Evolutionary conservation across 352 stramenopile species (phyloP).

Genomic region (Phytophthora pisi): DNA sequence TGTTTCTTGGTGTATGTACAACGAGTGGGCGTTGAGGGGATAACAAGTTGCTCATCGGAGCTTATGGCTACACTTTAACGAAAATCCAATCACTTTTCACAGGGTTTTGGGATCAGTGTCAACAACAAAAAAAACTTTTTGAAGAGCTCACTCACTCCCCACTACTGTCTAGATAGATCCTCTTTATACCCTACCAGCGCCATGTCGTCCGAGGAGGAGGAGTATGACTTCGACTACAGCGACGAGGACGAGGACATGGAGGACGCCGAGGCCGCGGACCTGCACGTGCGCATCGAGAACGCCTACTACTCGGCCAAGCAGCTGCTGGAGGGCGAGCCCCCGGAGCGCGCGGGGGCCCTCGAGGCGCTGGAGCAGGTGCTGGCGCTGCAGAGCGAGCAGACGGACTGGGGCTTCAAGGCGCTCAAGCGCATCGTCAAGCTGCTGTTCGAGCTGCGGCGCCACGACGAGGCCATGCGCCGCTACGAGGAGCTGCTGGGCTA

Average conservation of each 20-base stretch:
- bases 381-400: conserved; percentile 54
- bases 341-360: conserved; percentile 46
- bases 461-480: conserved; percentile 73
- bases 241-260: conserved; percentile 92
- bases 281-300: conserved; percentile 93
- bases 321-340: conserved; percentile 64
- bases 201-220: conserved; percentile 74
- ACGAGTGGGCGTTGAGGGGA: too few relatives aligned
- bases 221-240: conserved; percentile 94
- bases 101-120: too few relatives aligned
- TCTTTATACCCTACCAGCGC: too few relatives aligned
- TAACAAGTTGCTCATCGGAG: too few relatives aligned
- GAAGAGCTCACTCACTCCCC: too few relatives aligned
- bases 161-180: neutral
- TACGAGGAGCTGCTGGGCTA: conserved; percentile 93
- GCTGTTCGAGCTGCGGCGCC: conserved; percentile 77
- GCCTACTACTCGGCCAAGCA: conserved; percentile 94
- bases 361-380: conserved; percentile 61
- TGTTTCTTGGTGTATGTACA: too few relatives aligned
- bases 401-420: conserved; percentile 94
- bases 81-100: too few relatives aligned
- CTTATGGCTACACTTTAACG: too few relatives aligned
- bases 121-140: too few relatives aligned
- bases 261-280: conserved; percentile 65
- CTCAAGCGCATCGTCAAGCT: conserved; percentile 96